These are phyloP conservation scores for Escovopsis weberi DNA, from an alignment of 2,329 filamentous ascomycete species.

Conservation along the genomic window DNA sequence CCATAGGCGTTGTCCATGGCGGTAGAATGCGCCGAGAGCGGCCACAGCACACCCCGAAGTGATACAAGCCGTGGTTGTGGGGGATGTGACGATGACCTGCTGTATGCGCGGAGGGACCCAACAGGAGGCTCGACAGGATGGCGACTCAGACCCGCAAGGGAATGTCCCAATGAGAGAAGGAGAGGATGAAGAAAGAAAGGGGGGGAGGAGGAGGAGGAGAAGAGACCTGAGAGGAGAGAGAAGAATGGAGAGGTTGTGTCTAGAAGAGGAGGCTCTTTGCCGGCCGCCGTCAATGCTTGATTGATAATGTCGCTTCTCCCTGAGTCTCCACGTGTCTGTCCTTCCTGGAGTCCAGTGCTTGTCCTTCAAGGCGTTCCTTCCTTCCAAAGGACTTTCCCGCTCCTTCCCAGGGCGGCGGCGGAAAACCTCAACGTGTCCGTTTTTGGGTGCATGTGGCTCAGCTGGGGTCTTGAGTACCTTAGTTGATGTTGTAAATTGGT, in stretches of 20 bases:
- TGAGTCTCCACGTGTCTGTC: constrained; percentile 18
- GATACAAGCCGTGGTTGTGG: background rate
- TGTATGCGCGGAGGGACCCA: too few species aligned
- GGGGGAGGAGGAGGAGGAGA: background rate
- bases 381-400: background rate
- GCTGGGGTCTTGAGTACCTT: too few species aligned
- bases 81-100: constrained; percentile 1
- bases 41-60: constrained; percentile 3
- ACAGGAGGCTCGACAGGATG: too few species aligned
- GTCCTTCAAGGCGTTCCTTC: background rate
- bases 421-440: constrained; percentile 16
- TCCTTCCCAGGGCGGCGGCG: background rate
- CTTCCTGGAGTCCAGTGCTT: background rate
- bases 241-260: constrained; percentile 2
- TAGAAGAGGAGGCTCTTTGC: too few species aligned
- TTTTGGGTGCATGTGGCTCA: background rate
- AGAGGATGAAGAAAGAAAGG: background rate
- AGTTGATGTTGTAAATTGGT: too few species aligned
- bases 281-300: too few species aligned
- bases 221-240: background rate
- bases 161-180: background rate
- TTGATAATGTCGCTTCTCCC: background rate
- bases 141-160: background rate
- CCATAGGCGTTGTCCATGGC: constrained; percentile 51
- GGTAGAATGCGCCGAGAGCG: constrained; percentile 7